Conservation (phyloP, 768 basidiomycete species). For the Lentinula guzmanii region DNA sequence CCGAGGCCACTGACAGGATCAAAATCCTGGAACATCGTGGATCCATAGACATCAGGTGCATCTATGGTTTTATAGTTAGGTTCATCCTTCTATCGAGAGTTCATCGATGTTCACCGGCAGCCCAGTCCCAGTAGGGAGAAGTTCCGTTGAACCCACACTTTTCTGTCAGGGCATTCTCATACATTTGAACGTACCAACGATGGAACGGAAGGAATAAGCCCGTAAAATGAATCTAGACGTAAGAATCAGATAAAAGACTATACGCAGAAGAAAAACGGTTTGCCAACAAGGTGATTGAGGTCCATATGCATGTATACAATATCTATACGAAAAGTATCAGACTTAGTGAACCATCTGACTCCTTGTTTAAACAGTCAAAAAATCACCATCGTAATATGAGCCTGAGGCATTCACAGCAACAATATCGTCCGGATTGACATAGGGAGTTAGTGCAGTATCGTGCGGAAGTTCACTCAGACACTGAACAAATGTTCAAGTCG, state of each 20-base stretch:
- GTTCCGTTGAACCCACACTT: slow-evolving; percentile 15
- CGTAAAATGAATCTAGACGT: slow-evolving; percentile 13
- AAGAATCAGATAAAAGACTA: not conserved
- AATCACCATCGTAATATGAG: slow-evolving; percentile 16
- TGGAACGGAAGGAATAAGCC: slow-evolving; percentile 20
- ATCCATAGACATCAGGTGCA: slow-evolving; percentile 12
- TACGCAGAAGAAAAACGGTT: not conserved
- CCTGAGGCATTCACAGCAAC: slow-evolving; percentile 13
- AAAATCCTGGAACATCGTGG: slow-evolving; percentile 13
- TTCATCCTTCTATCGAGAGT: not conserved
- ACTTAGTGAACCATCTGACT: not conserved
- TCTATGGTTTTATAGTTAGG: not conserved
- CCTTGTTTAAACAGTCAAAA: not conserved
- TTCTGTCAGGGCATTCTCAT: slow-evolving; percentile 10
- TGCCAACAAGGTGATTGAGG: slow-evolving; percentile 4
- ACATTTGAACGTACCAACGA: slow-evolving; percentile 14
- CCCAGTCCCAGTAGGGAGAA: slow-evolving; percentile 20
- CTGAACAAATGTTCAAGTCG: not conserved
- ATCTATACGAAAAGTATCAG: slow-evolving; percentile 6
- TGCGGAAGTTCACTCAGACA: slow-evolving; percentile 14
- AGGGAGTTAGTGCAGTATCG: slow-evolving; percentile 1
- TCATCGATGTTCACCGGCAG: slow-evolving; percentile 9
- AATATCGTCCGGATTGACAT: slow-evolving; percentile 10
- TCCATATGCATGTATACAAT: slow-evolving; percentile 16
- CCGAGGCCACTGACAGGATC: slow-evolving; percentile 14